phyloP scores from a whole-genome alignment of 352 stramenopile genomes.

The Phytophthora crassamura region DNA sequence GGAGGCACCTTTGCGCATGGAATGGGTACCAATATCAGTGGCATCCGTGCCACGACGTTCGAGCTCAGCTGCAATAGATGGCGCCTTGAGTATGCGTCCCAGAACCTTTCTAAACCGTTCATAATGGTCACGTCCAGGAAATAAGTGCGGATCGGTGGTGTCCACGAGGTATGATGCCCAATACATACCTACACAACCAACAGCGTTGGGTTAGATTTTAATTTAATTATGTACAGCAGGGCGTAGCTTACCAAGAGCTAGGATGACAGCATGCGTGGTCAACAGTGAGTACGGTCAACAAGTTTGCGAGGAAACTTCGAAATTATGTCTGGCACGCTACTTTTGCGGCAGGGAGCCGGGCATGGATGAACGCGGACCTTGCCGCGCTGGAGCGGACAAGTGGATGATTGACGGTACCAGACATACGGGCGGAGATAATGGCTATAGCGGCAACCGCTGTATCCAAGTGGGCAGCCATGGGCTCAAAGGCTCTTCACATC shows the following conservation, averaged over 20 bases:
- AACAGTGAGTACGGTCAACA: too few species aligned
- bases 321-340: too few species aligned
- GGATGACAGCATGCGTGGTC: too few species aligned
- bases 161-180: constrained; percentile 16
- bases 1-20: constrained; percentile 19
- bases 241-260: constrained; percentile 26
- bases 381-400: too few species aligned
- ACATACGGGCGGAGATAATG: too few species aligned
- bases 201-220: not conserved
- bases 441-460: too few species aligned
- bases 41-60: constrained; percentile 11
- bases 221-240: not conserved
- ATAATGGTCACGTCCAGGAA: constrained; percentile 28
- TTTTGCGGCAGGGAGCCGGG: too few species aligned
- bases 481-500: too few species aligned
- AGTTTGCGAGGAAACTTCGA: too few species aligned
- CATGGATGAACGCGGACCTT: too few species aligned
- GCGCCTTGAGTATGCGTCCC: not conserved
- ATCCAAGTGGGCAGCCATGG: too few species aligned
- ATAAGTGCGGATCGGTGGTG: constrained; percentile 9
- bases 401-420: too few species aligned
- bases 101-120: constrained; percentile 29
- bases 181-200: constrained; percentile 10
- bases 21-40: constrained; percentile 22
- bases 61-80: constrained; percentile 7